A percentile compares a stretch with the other conserved stretches of the same genome.
Evolutionary conservation across 169 alveolate species (phyloP).

Genomic region (Sarcocystis neurona): DNA sequence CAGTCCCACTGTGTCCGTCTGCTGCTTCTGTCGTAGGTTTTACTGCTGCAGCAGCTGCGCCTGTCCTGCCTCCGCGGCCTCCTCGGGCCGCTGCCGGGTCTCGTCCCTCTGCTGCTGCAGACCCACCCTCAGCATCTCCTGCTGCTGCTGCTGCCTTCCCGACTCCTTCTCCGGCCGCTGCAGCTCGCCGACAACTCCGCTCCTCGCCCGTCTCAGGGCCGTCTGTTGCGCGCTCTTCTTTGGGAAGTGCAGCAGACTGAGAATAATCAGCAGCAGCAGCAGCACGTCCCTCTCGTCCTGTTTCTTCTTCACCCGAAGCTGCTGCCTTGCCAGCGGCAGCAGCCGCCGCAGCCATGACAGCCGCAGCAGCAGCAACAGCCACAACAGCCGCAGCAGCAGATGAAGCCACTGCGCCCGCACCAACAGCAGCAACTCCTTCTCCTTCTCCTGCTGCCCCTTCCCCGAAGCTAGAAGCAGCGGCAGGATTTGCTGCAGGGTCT

Average conservation of each 20-base stretch:
- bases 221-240: too few species aligned
- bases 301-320: background rate
- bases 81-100: background rate
- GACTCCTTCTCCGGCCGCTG: background rate
- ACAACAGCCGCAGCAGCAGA: background rate
- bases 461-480: too few species aligned
- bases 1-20: background rate
- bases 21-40: conserved; percentile 6
- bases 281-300: too few species aligned
- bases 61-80: background rate
- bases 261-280: too few species aligned
- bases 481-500: too few species aligned
- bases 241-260: too few species aligned
- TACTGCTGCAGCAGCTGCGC: conserved; percentile 18
- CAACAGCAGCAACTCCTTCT: too few species aligned
- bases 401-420: too few species aligned
- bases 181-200: too few species aligned
- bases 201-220: too few species aligned
- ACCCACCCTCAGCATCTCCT: background rate
- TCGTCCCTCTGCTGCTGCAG: background rate
- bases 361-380: background rate
- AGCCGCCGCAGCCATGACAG: background rate
- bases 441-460: too few species aligned
- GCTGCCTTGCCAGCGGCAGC: background rate
- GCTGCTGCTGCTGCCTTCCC: background rate